These are phyloP conservation scores for Ogataea corticis DNA, from an alignment of 805 yeast species.

Conservation along the genomic window DNA sequence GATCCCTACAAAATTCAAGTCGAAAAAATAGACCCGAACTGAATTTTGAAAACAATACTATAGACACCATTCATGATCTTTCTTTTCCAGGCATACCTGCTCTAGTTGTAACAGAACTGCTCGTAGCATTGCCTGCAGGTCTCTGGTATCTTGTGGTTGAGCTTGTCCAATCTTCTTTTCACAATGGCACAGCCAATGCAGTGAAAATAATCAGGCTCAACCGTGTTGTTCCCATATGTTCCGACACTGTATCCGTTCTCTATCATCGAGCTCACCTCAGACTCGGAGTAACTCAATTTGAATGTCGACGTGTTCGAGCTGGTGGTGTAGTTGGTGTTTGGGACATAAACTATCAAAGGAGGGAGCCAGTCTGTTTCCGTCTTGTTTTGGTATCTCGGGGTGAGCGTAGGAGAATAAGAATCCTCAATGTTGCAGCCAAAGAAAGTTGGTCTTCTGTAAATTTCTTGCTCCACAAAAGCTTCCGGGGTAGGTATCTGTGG, in stretches of 20 bases:
- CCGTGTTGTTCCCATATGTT: slow-evolving; percentile 43
- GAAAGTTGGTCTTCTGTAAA: slow-evolving; percentile 37
- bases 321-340: slow-evolving; percentile 44
- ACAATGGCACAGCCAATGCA: slow-evolving; percentile 61
- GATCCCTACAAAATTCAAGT: slow-evolving; percentile 24
- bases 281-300: slow-evolving; percentile 47
- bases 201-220: slow-evolving; percentile 36
- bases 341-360: slow-evolving; percentile 55
- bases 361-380: slow-evolving; percentile 35
- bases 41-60: not conserved
- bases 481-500: slow-evolving; percentile 39
- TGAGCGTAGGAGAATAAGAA: slow-evolving; percentile 30
- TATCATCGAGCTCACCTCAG: slow-evolving; percentile 47
- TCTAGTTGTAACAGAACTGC: slow-evolving; percentile 41
- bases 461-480: slow-evolving; percentile 22
- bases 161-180: slow-evolving; percentile 52
- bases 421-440: slow-evolving; percentile 42
- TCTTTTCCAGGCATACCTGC: not conserved
- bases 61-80: not conserved
- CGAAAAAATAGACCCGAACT: not conserved
- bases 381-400: slow-evolving; percentile 7
- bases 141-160: slow-evolving; percentile 20
- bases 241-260: slow-evolving; percentile 55
- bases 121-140: slow-evolving; percentile 40
- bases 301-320: slow-evolving; percentile 60